Evolutionary conservation across 2,329 filamentous ascomycete species (phyloP), one percentile per base, ranked within the genome.

Genomic region (Helicocarpus griseus): DNA sequence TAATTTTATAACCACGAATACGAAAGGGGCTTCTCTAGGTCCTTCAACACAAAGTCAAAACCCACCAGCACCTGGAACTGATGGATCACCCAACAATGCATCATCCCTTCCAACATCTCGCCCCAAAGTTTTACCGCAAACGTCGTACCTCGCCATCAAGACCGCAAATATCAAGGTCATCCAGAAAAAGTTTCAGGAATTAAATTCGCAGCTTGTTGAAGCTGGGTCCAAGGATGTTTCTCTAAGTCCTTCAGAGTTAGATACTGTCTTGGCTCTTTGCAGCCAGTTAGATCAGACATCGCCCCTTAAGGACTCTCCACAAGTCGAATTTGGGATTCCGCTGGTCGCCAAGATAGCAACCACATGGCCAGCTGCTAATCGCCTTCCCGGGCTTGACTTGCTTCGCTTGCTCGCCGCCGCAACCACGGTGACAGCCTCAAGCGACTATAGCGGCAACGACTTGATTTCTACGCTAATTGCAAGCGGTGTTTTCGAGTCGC

Each of bases 1-100:
- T 5, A 87, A 93, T 58, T 97, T 96, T 68, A 95, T 98, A 59
- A 80, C 86, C 8, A 79, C 86, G 51, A 97, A 97, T 63, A 95
- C 90, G 0, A 82, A 91, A 69, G 90, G 89, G 3, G 86, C 89
- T 6, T 88, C 84, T 0, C 72, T 95, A n/a, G 89, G 89, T 3
- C 1, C 79, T 83, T 65, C 74, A 48, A 61, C 66, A 14, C 72
- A 77, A 47, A 62, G 65, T 14, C 72, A 77, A 45, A 73, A 72
- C 4, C 60, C 73, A 41, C 57, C 59, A 17, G 65, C 74, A 2
- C 68, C 72, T 14, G 78, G 77, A 1, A 73, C 80, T 31, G 87
- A 87, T 57, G 73, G 69, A 4, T 63, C 70, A 0, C 61, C 58
- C 35, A 59, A 65, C 52, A 46, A 53, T 21, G 21, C 60, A 7